These are phyloP conservation scores for Tetrapisispora nanseiensis DNA, from an alignment of 805 yeast genomes.

Conservation along the genomic window DNA sequence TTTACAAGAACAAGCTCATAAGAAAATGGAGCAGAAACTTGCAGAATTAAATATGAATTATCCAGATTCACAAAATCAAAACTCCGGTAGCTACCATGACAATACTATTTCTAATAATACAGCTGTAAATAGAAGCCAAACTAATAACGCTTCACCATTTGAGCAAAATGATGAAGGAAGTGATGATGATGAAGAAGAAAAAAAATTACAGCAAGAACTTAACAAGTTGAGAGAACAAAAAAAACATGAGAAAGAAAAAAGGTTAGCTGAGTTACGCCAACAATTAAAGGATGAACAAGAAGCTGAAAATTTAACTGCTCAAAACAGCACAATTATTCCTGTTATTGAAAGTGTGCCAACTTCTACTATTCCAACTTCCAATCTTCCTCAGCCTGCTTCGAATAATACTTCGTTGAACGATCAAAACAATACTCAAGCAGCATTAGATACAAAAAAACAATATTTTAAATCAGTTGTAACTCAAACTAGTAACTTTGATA, in stretches of 20 bases:
- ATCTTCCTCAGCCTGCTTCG: constrained; percentile 1
- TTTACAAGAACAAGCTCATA: constrained; percentile 71
- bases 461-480: constrained; percentile 38
- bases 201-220: constrained; percentile 32
- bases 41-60: constrained; percentile 68
- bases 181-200: constrained; percentile 41
- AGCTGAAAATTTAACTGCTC: constrained; percentile 30
- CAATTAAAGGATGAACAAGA: constrained; percentile 48
- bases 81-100: neutral
- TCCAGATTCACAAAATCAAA: constrained; percentile 12
- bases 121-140: too few species aligned
- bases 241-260: constrained; percentile 49
- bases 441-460: constrained; percentile 31
- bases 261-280: constrained; percentile 45
- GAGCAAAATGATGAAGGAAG: constrained; percentile 30
- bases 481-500: constrained; percentile 5
- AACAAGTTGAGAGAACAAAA: constrained; percentile 39
- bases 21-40: constrained; percentile 75
- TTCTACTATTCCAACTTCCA: too few species aligned
- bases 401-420: neutral
- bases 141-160: constrained; percentile 1
- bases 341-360: too few species aligned
- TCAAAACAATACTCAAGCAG: neutral
- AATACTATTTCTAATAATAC: neutral
- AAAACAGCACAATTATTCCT: too few species aligned